Base-by-base conservation (phyloP, 2,329 filamentous ascomycete genomes). In the Xylariaceae sp. region DNA sequence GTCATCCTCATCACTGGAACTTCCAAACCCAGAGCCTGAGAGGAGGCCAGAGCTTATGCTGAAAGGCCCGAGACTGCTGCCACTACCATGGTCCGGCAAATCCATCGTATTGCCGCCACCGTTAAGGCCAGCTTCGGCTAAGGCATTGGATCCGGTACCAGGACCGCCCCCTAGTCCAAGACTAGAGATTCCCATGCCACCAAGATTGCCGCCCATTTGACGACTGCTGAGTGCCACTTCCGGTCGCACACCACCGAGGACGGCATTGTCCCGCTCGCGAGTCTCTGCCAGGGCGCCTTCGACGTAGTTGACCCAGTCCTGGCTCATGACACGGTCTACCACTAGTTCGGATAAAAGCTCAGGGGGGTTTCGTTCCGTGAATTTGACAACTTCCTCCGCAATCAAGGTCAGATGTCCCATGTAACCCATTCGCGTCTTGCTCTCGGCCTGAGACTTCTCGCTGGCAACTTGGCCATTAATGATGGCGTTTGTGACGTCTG, bases 331-430 rank as follows among this genome's bases (percentile, higher is more conserved):
- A 67, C 88, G 90, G 67, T 96, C 90, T 65, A 96, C 80, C 2
- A 99, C 91, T 10, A 83, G 81, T 62, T 90, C 88, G 0, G 92
- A 94, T 8, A 97, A 80, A 17, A 93, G 78, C 75, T 97, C 92
- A 0, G 92, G 89, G 2, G 93, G 89, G 73, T 97, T 90, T 57
- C 94, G 86, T 74, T 97, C 94, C 41, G 92, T 96, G 71, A 99
- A 97, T 75, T 97, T 99, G 71, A 97, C 92, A 15, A 99, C 94
- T 74, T 99, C 94, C 74, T 99, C 94, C 35, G 94, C 93, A 61
- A 99, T 97, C 34, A 99, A 82, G 0, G 94, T 99, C 54, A 99
- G 80, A 73, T 99, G 94, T 2, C 94, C 94, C 57, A 99, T 99
- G 76, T 97, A 99, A 47, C 94, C 94, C 73, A 97, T 87, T 53